Evolutionary conservation across 2,329 filamentous ascomycete genomes (phyloP), one percentile per base, ranked within the genome.

Genomic region (Cordyceps pruinosa): DNA sequence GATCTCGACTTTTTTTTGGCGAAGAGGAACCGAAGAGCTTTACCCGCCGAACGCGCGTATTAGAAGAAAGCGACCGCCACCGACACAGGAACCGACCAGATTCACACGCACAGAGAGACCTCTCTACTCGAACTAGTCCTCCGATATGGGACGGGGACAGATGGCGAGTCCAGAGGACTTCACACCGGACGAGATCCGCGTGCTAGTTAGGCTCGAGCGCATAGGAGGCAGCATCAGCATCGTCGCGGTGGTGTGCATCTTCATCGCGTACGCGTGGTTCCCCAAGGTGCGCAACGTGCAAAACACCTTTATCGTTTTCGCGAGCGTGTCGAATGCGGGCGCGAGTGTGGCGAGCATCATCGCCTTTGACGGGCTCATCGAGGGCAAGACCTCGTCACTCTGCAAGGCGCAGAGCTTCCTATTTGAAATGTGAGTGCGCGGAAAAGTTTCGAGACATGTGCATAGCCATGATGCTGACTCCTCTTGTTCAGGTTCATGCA

Each of bases 301-400:
- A 17, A 84, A 84, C 63, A 82, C 80, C 1, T 85, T 85, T 61
- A 84, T 85, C 51, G 73, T 84, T 25, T 84, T 83, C 63, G 82
- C 82, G 6, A 84, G 81, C 21, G 73, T 84, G 26, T 78, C 81
- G 59, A 85, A 85, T 61, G 69, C 83, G 5, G 81, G 81, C 2
- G 81, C 82, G 13, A 82, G 81, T 62, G 72, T 79, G 44, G 89
- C 86, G 12, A 90, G 87, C 48, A 74, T 90, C 26, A 89, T 92
- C 48, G 87, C 86, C 6, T 81, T 83, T 56, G 80, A 83, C 17
- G 87, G 86, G 1, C 76, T 91, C 41, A 65, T 71, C 1, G 72
- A 72, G 35, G 84, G 84, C 1, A 71, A 75, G 21, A 68, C 72
- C 0, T 83, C 80, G 30, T 66, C 78, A 2, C 70, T 92, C 6